A percentile compares a stretch with the other conserved stretches of the same genome.
Evolutionary conservation across 306 rosid genomes (phyloP).

Genomic region (Begonia masoniana): DNA sequence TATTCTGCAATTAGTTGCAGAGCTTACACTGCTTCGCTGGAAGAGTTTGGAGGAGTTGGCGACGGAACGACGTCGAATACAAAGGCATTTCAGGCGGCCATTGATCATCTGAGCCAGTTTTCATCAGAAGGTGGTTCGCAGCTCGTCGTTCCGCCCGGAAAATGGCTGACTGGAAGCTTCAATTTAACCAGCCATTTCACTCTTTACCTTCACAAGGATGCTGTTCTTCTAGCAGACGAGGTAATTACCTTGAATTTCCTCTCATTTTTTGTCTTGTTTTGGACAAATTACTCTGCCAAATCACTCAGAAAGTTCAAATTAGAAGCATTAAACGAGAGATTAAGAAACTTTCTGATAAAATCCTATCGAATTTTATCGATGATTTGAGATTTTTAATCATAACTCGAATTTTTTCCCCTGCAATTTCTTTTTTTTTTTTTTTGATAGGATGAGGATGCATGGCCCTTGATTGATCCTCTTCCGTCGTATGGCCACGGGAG

Average conservation of each 20-base stretch:
- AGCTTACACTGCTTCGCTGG: conserved; percentile 46
- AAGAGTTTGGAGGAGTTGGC: conserved; percentile 72
- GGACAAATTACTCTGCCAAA: no score
- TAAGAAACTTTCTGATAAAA: not conserved
- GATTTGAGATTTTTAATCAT: not conserved
- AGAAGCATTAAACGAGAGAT: not conserved
- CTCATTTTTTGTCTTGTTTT: no score
- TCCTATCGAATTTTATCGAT: not conserved
- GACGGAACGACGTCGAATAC: conserved; percentile 67
- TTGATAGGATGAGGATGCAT: conserved; percentile 17
- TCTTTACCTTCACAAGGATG: conserved; percentile 41
- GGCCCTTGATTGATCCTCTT: conserved; percentile 73
- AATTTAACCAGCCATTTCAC: conserved; percentile 62
- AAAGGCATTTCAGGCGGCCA: conserved; percentile 50
- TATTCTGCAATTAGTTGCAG: conserved; percentile 61
- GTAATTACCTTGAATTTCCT: conserved; percentile 9
- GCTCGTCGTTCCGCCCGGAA: conserved; percentile 65
- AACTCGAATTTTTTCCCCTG: no score
- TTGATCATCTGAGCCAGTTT: conserved; percentile 34
- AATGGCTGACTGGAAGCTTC: conserved; percentile 82
- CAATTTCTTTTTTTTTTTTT: not conserved
- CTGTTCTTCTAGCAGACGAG: conserved; percentile 74
- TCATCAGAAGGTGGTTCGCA: conserved; percentile 45
- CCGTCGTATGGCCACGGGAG: conserved; percentile 93
- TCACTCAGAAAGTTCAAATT: no score